Evolutionary conservation across 2,329 filamentous ascomycete genomes (phyloP), one percentile per base, ranked within the genome.

Genomic region (Alternaria infectoria): DNA sequence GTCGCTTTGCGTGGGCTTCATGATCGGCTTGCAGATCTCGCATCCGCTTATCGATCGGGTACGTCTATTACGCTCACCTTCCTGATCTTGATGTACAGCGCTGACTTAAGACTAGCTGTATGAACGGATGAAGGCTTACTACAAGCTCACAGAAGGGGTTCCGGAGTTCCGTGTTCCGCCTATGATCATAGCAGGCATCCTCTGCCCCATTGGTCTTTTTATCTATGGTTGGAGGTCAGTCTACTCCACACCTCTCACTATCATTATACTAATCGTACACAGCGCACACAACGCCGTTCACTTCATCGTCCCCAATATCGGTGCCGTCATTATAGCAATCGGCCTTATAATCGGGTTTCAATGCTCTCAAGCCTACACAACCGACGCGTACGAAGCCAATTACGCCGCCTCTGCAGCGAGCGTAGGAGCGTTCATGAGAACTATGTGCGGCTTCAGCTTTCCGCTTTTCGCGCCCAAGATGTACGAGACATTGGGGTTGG

Each of bases 351-450:
- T 83, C 0, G 76, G 85, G 0, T 90, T 89, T 65, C 86, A 87
- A 73, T 86, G 86, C 30, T 84, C 87, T 46, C 84, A 86, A 59
- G 87, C 87, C 13, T 92, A 92, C 67, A 83, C 90, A 2, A 86
- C 90, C 36, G 89, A 91, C 60, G 83, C 85, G 6, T 90, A 86
- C 68, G 88, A 11, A 86, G 85, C 69, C 10, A 74, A 80, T 26
- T 74, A 75, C 40, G 72, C 72, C 10, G 72, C 75, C 8, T 74
- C 70, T 3, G 89, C 88, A 0, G 83, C 90, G 0, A 89, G 89
- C 1, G 88, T 88, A 2, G 89, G 89, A 5, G 71, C 88, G 0
- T 85, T 91, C 5, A 71, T 89, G 40, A 78, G 88, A 21, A 83
- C 80, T 7, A 74, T 88, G 5, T 79, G 86, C 13, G 88, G 86